Evolutionary conservation across 2,329 filamentous ascomycete genomes (phyloP), one percentile per base, ranked within the genome.

Genomic region (Pezicula rhizophila): DNA sequence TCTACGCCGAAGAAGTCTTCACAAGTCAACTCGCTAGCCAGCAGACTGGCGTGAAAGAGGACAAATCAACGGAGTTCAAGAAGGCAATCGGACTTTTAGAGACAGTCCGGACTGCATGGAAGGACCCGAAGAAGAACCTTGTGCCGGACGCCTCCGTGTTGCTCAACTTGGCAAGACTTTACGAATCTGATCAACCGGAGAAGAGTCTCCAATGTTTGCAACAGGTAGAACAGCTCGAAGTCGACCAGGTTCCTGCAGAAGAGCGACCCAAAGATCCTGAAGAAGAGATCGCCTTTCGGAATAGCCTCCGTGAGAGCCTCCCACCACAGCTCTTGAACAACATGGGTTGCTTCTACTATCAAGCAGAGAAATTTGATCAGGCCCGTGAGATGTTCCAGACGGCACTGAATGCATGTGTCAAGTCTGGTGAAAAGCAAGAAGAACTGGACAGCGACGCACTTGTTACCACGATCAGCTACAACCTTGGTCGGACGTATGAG

Each of bases 1-100:
- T 99, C 8, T 93, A 95, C 61, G 93, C 93, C 1, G 92, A 99
- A 64, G 93, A 99, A 59, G 87, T 96, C 1, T 97, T 97, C 64
- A 76, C 82, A 8, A 84, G 80, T 42, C 87, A 93, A 63, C 78
- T 97, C 64, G 76, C 82, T 8, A 84, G 80, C 42, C 87, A 93
- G 63, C 78, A 79, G 46, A 77, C 76, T 28, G 82, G 84, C 37
- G 77, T 77, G 46, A 91, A 86, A 63, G 93, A 97, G 54, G 92
- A 99, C 67, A 96, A 95, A 66, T 84, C 82, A 4, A 78, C 80
- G 0, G 89, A 96, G 65, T 77, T 82, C 57, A 93, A 88, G 65
- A 96, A 96, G 67, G 92, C 93, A 0, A 86, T 95, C 46, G 76
- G 78, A 14, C 80, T 95, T 28, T 76, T 99, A 2, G 95, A 99